Base-by-base conservation (phyloP, 495 filamentous ascomycete genomes). In the Penicillium herquei region DNA sequence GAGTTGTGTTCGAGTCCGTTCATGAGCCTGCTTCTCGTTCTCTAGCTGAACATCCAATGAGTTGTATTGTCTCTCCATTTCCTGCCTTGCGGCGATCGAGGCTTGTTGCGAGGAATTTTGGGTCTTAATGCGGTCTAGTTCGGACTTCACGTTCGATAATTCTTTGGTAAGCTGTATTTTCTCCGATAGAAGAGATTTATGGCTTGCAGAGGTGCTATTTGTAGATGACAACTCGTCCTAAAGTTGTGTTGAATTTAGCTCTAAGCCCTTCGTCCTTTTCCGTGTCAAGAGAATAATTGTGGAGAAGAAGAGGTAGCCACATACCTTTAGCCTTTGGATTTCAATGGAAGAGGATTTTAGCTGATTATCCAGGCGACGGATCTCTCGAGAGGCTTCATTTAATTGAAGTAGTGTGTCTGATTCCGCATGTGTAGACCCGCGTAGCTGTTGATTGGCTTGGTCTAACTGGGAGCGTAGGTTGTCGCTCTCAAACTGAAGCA, bases 41-140 rank as follows among this genome's bases (percentile, higher is more conserved):
- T 90, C 89, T 8, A 96, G 77, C 63, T 94, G 87, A 40, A 90
- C 81, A 63, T 96, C 87, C 4, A 93, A 63, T 5, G 85, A 83
- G 62, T 77, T 87, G 37, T 96, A 66, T 67, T 91, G 86, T 30
- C 88, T 81, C 61, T 92, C 84, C 12, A 96, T 69, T 13, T 85
- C 80, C 14, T 91, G 70, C 59, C 94, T 96, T 61, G 92, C 89
- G 2, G 86, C 74, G 26, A 92, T 74, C 7, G 87, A 68, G 6
- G 78, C 76, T 59, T 90, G 85, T 39, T 89, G 78, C 21, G 83
- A 81, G 13, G 78, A 72, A 18, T 82, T 79, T 67, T 96, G 89
- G 2, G 85, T 80, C 55, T 82, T 80, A 11, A 96, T 76, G 62
- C 90, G 86, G 49, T 96, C 90, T 7, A 95, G 57, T 65, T 96